Conservation (phyloP, 768 basidiomycete genomes). For the Lepiota venenata region DNA sequence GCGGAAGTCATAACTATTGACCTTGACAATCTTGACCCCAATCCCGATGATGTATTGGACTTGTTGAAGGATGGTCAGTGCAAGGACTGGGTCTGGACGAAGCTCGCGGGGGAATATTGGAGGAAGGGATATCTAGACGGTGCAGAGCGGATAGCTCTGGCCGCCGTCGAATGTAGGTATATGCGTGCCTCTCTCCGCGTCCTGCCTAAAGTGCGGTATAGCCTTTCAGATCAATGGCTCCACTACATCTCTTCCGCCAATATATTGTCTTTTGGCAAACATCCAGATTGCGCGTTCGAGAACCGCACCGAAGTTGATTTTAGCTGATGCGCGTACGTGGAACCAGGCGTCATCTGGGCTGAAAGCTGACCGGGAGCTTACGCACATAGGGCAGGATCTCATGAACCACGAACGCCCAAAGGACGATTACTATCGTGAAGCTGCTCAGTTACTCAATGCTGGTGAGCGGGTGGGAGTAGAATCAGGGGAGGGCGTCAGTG, state of each 20-base stretch:
- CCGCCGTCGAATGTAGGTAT: slow-evolving; percentile 62
- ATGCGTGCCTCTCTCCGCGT: slow-evolving; percentile 1
- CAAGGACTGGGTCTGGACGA: slow-evolving; percentile 73
- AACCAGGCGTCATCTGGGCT: neutral
- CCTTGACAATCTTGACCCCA: slow-evolving; percentile 81
- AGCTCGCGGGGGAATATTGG: slow-evolving; percentile 88
- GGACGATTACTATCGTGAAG: slow-evolving; percentile 66
- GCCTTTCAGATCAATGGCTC: slow-evolving; percentile 51
- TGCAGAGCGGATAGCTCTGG: slow-evolving; percentile 71
- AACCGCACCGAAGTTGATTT: slow-evolving; percentile 76
- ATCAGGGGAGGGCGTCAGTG: slow-evolving; percentile 54
- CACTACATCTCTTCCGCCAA: slow-evolving; percentile 56
- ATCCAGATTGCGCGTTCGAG: slow-evolving; percentile 78
- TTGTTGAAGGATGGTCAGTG: slow-evolving; percentile 71
- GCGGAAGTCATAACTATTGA: slow-evolving; percentile 90
- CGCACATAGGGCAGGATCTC: slow-evolving; percentile 55
- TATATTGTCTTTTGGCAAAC: slow-evolving; percentile 83
- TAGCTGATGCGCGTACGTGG: slow-evolving; percentile 70
- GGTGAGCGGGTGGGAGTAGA: slow-evolving; percentile 53
- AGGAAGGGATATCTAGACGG: slow-evolving; percentile 68
- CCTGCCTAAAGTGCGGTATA: slow-evolving; percentile 23
- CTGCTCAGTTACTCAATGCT: slow-evolving; percentile 64
- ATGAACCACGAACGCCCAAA: slow-evolving; percentile 58
- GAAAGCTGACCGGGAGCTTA: neutral
- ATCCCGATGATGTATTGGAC: slow-evolving; percentile 71